Evolutionary conservation across 2,329 filamentous ascomycete species (phyloP).

Genomic region (Colletotrichum eremochloae): DNA sequence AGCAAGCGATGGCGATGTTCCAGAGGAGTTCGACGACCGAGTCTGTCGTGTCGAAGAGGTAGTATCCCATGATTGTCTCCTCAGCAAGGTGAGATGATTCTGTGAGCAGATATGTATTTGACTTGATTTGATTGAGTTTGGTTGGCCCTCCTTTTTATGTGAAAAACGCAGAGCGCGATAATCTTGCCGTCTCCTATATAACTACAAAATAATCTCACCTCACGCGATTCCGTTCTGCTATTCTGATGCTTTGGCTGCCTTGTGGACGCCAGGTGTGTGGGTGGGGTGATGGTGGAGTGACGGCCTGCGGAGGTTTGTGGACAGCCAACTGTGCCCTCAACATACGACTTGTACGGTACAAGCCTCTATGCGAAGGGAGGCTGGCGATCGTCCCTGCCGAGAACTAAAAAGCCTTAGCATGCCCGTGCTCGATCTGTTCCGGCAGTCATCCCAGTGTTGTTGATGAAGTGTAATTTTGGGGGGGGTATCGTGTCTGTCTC

Average conservation of each 20-base stretch:
- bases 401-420: neutral
- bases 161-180: neutral
- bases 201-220: constrained; percentile 16
- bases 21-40: constrained; percentile 54
- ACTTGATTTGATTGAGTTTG: neutral
- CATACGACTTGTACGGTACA: constrained; percentile 2
- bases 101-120: neutral
- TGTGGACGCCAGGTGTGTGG: constrained; percentile 19
- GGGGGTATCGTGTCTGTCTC: constrained; percentile 43
- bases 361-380: neutral
- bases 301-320: neutral
- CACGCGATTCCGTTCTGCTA: constrained; percentile 14
- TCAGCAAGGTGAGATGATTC: constrained; percentile 4
- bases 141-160: neutral
- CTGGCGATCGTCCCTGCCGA: neutral
- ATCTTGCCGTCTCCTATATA: constrained; percentile 11
- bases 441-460: neutral
- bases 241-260: constrained; percentile 18
- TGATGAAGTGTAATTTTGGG: constrained; percentile 42
- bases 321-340: neutral
- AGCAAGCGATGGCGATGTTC: constrained; percentile 53
- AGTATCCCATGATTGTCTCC: constrained; percentile 19
- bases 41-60: constrained; percentile 50
- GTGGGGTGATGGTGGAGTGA: constrained; percentile 38
- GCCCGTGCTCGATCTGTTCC: neutral